These are phyloP conservation scores for Boletus tomentosulus DNA, from an alignment of 768 basidiomycete species.

Conservation along the genomic window DNA sequence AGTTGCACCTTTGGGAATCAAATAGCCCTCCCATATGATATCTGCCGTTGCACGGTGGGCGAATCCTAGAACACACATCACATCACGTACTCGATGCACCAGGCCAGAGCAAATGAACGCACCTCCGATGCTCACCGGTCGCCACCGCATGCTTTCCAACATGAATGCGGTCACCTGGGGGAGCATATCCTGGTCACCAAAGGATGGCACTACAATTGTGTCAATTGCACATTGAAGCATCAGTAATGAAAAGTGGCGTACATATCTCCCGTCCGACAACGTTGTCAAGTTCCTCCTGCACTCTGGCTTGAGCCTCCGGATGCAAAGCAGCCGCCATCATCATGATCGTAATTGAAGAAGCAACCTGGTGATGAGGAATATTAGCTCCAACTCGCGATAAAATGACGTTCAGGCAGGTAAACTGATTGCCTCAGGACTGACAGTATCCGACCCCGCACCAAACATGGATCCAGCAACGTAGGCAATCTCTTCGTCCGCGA, in stretches of 20 bases:
- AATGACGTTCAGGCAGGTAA: neutral
- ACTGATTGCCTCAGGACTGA: slow-evolving; percentile 12
- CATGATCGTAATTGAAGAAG: slow-evolving; percentile 48
- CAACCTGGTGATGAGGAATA: slow-evolving; percentile 20
- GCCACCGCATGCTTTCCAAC: slow-evolving; percentile 35
- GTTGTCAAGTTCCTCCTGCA: slow-evolving; percentile 51
- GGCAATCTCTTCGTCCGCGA: slow-evolving; percentile 34
- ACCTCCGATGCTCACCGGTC: slow-evolving; percentile 33
- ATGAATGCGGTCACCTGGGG: slow-evolving; percentile 36
- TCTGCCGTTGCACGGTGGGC: slow-evolving; percentile 60
- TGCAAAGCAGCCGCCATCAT: slow-evolving; percentile 53
- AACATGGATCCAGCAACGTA: slow-evolving; percentile 42
- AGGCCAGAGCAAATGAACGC: neutral
- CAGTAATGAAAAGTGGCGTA: slow-evolving; percentile 1
- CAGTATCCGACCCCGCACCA: slow-evolving; percentile 40
- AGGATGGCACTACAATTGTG: slow-evolving; percentile 31
- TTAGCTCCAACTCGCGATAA: neutral
- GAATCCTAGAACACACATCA: slow-evolving; percentile 40
- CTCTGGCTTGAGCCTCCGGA: slow-evolving; percentile 44
- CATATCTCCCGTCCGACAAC: slow-evolving; percentile 41
- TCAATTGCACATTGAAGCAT: neutral
- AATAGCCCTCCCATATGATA: slow-evolving; percentile 36
- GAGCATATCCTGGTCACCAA: slow-evolving; percentile 32
- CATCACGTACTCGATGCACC: neutral
- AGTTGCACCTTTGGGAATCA: slow-evolving; percentile 38